Conservation (phyloP, 2,329 filamentous ascomycete genomes). For the Curvularia lunata region DNA sequence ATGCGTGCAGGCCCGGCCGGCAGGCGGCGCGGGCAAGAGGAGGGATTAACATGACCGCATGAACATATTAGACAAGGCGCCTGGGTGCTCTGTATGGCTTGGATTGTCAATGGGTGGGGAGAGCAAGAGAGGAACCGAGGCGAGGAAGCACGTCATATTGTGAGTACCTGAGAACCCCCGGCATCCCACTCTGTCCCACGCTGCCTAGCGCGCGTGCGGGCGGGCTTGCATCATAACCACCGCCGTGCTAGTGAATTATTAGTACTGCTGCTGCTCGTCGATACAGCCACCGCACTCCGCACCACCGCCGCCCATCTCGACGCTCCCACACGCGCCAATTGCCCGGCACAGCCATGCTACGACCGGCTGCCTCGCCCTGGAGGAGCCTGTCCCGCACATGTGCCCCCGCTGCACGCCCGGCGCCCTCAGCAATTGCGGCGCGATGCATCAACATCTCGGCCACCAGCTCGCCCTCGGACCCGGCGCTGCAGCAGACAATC, state of each 20-base stretch:
- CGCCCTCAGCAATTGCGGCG: slow-evolving; percentile 18
- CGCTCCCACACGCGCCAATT: slow-evolving; percentile 27
- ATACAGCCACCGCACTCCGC: background rate
- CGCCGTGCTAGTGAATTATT: background rate
- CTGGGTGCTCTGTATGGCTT: slow-evolving; percentile 1
- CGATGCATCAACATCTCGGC: slow-evolving; percentile 56
- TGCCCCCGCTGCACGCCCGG: slow-evolving; percentile 17
- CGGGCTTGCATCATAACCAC: slow-evolving; percentile 21
- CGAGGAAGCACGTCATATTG: background rate
- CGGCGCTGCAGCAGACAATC: slow-evolving; percentile 44
- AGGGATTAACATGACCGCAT: slow-evolving; percentile 42
- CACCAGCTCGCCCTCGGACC: slow-evolving; percentile 51
- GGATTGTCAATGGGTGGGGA: slow-evolving; percentile 7
- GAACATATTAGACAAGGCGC: slow-evolving; percentile 30
- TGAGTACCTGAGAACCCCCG: slow-evolving; percentile 9
- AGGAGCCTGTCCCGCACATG: slow-evolving; percentile 26
- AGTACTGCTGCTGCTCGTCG: background rate
- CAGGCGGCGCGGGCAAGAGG: slow-evolving; percentile 45
- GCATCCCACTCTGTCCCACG: slow-evolving; percentile 8
- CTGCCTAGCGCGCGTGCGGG: slow-evolving; percentile 8
- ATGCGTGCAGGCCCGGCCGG: slow-evolving; percentile 34
- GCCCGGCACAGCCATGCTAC: slow-evolving; percentile 40
- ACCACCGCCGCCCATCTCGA: slow-evolving; percentile 4
- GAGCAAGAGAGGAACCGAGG: background rate
- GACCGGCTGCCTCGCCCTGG: slow-evolving; percentile 41